Evolutionary conservation across 2,329 filamentous ascomycete genomes (phyloP).

Genomic region (Paradendryphiella salina): DNA sequence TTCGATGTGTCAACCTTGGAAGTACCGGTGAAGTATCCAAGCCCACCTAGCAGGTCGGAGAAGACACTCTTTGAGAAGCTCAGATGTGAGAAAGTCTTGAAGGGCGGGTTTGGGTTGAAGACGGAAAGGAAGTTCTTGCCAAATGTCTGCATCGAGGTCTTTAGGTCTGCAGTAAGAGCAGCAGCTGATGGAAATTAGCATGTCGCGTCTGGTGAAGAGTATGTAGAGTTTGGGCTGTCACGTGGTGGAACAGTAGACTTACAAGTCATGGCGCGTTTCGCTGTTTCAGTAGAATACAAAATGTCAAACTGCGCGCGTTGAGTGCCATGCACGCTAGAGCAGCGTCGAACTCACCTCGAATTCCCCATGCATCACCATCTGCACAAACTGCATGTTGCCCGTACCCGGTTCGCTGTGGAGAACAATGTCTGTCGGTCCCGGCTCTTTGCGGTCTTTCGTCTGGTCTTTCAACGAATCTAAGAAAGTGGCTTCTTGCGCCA

Average conservation of each 20-base stretch:
- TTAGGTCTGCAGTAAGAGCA: slow-evolving; percentile 69
- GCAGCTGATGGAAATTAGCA: slow-evolving; percentile 46
- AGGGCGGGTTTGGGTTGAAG: slow-evolving; percentile 74
- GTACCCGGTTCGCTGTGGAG: slow-evolving; percentile 63
- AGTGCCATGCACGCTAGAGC: background rate
- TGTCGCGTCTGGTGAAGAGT: background rate
- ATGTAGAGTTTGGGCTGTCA: background rate
- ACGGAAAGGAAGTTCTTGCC: slow-evolving; percentile 70
- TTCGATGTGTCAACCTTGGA: slow-evolving; percentile 84
- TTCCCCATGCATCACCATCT: slow-evolving; percentile 83
- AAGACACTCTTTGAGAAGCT: slow-evolving; percentile 83
- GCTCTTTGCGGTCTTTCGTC: slow-evolving; percentile 47
- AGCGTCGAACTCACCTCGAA: slow-evolving; percentile 62
- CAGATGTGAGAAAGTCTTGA: slow-evolving; percentile 70
- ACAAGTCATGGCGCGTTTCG: slow-evolving; percentile 57
- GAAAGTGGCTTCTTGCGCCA: slow-evolving; percentile 59
- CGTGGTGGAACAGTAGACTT: slow-evolving; percentile 24
- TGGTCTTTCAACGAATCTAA: slow-evolving; percentile 63
- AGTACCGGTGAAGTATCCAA: slow-evolving; percentile 90
- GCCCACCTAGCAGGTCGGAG: slow-evolving; percentile 87
- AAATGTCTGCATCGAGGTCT: slow-evolving; percentile 67
- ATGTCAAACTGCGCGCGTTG: slow-evolving; percentile 72
- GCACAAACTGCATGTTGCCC: slow-evolving; percentile 83
- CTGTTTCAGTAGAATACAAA: slow-evolving; percentile 79
- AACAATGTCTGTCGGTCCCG: slow-evolving; percentile 49